Evolutionary conservation across 352 stramenopile species (phyloP), one percentile per base, ranked within the genome.

Genomic region (Phytophthora idaei): DNA sequence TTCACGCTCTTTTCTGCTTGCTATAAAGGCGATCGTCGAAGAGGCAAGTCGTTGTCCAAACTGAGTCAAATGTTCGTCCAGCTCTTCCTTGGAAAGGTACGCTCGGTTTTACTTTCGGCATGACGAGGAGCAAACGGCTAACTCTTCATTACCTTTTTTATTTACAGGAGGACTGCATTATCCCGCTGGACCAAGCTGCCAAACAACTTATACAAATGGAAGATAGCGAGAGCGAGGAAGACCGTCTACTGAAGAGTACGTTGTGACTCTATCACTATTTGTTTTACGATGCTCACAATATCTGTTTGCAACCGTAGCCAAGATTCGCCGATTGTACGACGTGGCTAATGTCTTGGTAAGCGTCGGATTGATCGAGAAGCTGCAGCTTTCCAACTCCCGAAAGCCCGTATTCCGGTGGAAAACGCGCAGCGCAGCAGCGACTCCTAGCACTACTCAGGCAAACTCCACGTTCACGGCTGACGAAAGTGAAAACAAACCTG

Each of bases 261-360:
- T 68, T 42, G 9, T 8, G 5, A 51, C 8, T 34, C 21, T 32
- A 0, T 28, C 49, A 14, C 0, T 39, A 31, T 27, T 10, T 44
- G 3, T 41, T 46, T 12, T 21, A 56, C 21, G 1, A 27, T 54
- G 9, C 46, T 63, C 32, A 71, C 50, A 11, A 14, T 32, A 39
- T 39, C 9, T 62, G 11, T 21, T 44, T 59, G 28, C 17, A 8
- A 59, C n/a, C 1, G 57, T 69, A 95, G 88, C 96, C 48, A 98
- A 98, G 66, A 98, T 98, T 63, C 90, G 97, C 15, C 85, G 97
- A 27, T 85, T 99, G 28, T 99, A 99, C 63, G 97, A 99, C 61
- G 98, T 99, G 70, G 97, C 96, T 9, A 99, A 99, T 72, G 96
- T 99, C 7, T 87, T 99, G 25, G 81, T 95, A 3, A 94, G 85